Conservation (phyloP, 257 asterid species). For the Salvia rosmarinus region DNA sequence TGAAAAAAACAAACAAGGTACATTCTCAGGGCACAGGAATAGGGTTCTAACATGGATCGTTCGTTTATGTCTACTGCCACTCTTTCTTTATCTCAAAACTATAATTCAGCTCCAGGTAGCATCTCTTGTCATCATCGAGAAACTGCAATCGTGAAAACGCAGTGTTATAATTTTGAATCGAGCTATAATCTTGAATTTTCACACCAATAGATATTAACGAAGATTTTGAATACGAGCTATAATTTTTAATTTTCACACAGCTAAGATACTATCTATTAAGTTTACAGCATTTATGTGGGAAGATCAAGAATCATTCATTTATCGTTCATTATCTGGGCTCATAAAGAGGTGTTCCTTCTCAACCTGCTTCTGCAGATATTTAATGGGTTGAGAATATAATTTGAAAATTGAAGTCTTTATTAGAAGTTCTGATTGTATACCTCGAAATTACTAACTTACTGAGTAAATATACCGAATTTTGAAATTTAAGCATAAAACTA, state of each 20-base stretch:
- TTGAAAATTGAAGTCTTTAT: slow-evolving; percentile 5
- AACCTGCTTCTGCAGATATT: slow-evolving; percentile 20
- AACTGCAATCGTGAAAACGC: slow-evolving; percentile 51
- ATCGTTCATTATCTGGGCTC: slow-evolving; percentile 22
- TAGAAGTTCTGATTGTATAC: slow-evolving; percentile 11
- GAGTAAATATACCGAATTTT: too few species aligned
- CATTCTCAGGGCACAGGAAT: slow-evolving; percentile 30
- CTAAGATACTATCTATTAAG: neutral
- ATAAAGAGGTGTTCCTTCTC: slow-evolving; percentile 31
- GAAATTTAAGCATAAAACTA: too few species aligned
- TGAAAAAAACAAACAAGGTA: slow-evolving; percentile 30
- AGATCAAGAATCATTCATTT: neutral
- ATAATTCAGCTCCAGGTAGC: slow-evolving; percentile 96
- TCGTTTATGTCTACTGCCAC: slow-evolving; percentile 57
- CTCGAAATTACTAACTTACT: neutral
- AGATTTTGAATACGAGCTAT: neutral
- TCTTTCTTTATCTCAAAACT: slow-evolving; percentile 92
- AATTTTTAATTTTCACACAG: neutral
- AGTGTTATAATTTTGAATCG: neutral
- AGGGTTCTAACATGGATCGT: slow-evolving; percentile 28
- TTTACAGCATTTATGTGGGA: neutral
- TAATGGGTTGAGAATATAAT: slow-evolving; percentile 6
- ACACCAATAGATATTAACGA: too few species aligned
- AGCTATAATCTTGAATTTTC: neutral
- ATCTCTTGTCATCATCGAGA: slow-evolving; percentile 86